Evolutionary conservation across 768 basidiomycete species (phyloP), one percentile per base, ranked within the genome.

Genomic region (Calocybe cyanea): DNA sequence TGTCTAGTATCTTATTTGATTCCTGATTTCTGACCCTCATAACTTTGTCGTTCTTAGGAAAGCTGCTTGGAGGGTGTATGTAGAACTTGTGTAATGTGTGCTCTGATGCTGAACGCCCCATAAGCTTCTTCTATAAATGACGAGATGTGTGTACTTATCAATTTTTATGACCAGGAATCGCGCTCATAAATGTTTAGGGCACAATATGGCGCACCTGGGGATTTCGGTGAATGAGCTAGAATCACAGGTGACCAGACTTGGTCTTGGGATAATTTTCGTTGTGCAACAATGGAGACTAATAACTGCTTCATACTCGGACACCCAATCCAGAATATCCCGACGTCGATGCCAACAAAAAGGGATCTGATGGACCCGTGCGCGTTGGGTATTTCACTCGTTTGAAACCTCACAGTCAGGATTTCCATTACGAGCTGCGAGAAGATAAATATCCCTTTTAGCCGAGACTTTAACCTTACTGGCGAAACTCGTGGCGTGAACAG

Each of bases 31-130:
- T 43, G 8, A 11, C n/a, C 31, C 52, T 9, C 41, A 36, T 39
- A 34, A 34, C 34, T 8, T 35, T 7, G 4, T 8, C 21, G 14
- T 23, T 2, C 17, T 11, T 41, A 86, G 85, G 65, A 1, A 85
- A 80, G 56, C 67, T 88, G 58, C 72, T 89, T 5, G 86, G 86
- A 18, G 86, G 86, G 57, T 88, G 86, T 83, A 56, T 61, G 80
- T 68, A 9, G 19, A n/a, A n/a, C 18, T 13, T 11, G 39, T 25
- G 8, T 1, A 1, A 7, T 8, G 14, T 21, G 17, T 24, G 4
- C 5, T 11, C 15, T 9, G 14, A 25, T 34, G 3, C 21, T 18
- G 32, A 18, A 9, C 15, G 11, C 39, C 23, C 6, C 23, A 1
- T n/a, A 35, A 83, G 79, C 80, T 45, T 80, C 81, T 3, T 71